Evolutionary conservation across 129 eudicot species (phyloP).

Genomic region (Flaveria trinervia): DNA sequence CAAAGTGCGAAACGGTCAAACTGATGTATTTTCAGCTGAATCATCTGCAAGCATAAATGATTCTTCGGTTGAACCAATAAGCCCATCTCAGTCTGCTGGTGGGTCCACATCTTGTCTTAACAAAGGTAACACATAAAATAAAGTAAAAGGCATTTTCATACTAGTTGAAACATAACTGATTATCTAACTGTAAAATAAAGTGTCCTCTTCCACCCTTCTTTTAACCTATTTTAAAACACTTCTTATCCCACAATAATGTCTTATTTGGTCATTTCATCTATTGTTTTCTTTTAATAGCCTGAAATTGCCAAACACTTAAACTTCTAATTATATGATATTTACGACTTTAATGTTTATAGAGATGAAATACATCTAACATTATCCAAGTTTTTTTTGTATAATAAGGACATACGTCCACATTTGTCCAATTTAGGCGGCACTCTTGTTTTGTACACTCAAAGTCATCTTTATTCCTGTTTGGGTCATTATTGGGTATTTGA

Average conservation of each 20-base stretch:
- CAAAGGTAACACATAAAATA: slow-evolving; percentile 47
- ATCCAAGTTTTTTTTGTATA: background rate
- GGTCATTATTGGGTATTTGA: background rate
- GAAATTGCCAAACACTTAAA: background rate
- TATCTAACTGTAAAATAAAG: background rate
- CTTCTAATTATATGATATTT: background rate
- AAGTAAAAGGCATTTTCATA: background rate
- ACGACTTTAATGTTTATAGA: background rate
- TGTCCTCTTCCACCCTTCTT: background rate
- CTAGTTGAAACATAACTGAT: slow-evolving; percentile 3
- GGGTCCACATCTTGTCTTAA: slow-evolving; percentile 57
- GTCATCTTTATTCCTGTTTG: background rate
- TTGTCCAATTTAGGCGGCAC: background rate
- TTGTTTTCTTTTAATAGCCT: background rate
- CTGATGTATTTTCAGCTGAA: slow-evolving; percentile 80
- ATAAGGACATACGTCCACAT: background rate
- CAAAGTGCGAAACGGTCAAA: slow-evolving; percentile 75
- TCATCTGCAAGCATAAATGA: slow-evolving; percentile 79
- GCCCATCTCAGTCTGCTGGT: slow-evolving; percentile 76
- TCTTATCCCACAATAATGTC: no score
- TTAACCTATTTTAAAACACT: background rate
- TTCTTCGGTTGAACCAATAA: slow-evolving; percentile 79
- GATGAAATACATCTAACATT: background rate
- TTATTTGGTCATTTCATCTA: slow-evolving; percentile 4
- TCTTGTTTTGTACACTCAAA: background rate